Conservation (phyloP, 2,329 filamentous ascomycete genomes). For the Neonectria punicea region DNA sequence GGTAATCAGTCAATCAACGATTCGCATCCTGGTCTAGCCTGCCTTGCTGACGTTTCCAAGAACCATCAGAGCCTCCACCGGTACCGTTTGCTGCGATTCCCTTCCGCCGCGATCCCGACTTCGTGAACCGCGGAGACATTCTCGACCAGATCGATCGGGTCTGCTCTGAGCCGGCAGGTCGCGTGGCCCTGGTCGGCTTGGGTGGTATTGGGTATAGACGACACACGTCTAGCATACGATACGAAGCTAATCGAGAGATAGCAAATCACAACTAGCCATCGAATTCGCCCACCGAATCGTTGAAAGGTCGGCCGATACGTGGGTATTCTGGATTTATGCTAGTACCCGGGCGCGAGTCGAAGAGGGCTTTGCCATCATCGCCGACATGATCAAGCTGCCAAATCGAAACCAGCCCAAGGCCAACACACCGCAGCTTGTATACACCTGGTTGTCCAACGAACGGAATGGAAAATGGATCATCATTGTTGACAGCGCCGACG, state of each 20-base stretch:
- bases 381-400: constrained; percentile 6
- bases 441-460: constrained; percentile 7
- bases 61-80: too few species aligned
- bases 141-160: background rate
- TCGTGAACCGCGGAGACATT: constrained; percentile 2
- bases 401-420: constrained; percentile 1
- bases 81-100: constrained; percentile 1
- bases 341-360: constrained; percentile 16
- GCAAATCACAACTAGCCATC: constrained; percentile 25
- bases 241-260: background rate
- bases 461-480: background rate
- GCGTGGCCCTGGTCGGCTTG: constrained; percentile 1
- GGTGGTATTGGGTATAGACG: constrained; percentile 5
- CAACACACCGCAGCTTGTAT: constrained; percentile 8
- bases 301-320: background rate
- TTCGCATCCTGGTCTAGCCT: too few species aligned
- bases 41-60: too few species aligned
- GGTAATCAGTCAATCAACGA: too few species aligned
- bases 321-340: constrained; percentile 21
- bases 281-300: constrained; percentile 15
- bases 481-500: constrained; percentile 2
- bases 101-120: constrained; percentile 1
- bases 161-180: background rate
- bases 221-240: too few species aligned
- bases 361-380: constrained; percentile 7